Percentiles rank a stretch among this genome's conserved stretches.
phyloP scores from a whole-genome alignment of 1,284 basidiomycete genomes.

The Leccinum pachyderme region DNA sequence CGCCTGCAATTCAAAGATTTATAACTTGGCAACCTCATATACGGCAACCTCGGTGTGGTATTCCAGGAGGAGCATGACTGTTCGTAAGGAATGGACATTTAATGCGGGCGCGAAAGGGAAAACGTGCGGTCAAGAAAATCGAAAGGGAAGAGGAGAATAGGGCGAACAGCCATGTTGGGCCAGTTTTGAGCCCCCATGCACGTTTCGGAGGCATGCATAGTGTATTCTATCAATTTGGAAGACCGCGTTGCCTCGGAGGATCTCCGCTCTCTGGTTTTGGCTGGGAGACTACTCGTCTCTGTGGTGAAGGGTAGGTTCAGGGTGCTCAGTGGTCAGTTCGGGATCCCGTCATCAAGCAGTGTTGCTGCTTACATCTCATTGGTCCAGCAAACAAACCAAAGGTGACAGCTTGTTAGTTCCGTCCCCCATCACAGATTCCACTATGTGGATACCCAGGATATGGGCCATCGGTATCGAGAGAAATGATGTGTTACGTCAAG shows the following conservation, averaged over 20 bases:
- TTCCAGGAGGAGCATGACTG: conserved; percentile 11
- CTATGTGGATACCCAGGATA: not conserved
- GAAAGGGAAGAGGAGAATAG: not conserved
- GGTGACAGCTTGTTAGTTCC: not conserved
- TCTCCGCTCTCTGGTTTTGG: conserved; percentile 28
- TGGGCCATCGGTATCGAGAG: not conserved
- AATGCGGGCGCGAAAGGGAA: conserved; percentile 3
- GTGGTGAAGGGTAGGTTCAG: conserved; percentile 11
- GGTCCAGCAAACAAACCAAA: not conserved
- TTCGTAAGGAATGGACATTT: conserved; percentile 24
- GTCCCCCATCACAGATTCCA: not conserved
- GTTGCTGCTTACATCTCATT: not conserved
- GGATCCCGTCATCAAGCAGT: not conserved
- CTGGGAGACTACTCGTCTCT: conserved; percentile 11
- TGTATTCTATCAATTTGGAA: conserved; percentile 17
- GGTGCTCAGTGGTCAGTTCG: conserved; percentile 10
- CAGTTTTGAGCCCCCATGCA: not conserved
- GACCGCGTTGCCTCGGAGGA: conserved; percentile 25
- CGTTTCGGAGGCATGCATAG: not conserved
- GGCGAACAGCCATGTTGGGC: not conserved
- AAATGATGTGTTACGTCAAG: not conserved
- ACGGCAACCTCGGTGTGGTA: conserved; percentile 7
- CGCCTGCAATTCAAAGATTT: conserved; percentile 16
- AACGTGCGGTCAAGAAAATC: not conserved
- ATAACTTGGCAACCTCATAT: conserved; percentile 25